Percentiles rank a stretch among this genome's conserved stretches.
Evolutionary conservation across 768 basidiomycete species (phyloP).

Genomic region (Agaricus blazei): DNA sequence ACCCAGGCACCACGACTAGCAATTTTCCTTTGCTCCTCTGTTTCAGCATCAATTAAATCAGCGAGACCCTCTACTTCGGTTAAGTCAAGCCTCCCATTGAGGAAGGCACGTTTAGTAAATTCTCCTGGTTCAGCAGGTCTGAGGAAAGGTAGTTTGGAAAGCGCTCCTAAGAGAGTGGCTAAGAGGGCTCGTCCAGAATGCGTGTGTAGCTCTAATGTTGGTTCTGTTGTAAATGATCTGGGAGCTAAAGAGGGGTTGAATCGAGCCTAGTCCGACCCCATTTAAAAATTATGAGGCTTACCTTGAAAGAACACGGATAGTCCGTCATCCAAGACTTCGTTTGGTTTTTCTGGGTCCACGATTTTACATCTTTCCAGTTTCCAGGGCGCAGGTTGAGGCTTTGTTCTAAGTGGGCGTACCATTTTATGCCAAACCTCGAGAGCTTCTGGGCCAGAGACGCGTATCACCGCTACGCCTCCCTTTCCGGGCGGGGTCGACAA

Average conservation of each 20-base stretch:
- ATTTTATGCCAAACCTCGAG: slow-evolving; percentile 55
- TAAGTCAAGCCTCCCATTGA: slow-evolving; percentile 76
- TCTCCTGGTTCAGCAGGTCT: slow-evolving; percentile 85
- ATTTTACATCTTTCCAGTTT: slow-evolving; percentile 67
- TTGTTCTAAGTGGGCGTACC: slow-evolving; percentile 33
- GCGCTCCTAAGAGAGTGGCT: slow-evolving; percentile 58
- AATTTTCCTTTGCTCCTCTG: slow-evolving; percentile 71
- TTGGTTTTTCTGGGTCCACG: slow-evolving; percentile 49
- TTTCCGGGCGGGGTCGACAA: slow-evolving; percentile 85
- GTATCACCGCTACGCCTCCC: slow-evolving; percentile 76
- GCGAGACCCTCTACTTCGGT: slow-evolving; percentile 87
- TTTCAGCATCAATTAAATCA: slow-evolving; percentile 87
- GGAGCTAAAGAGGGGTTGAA: slow-evolving; percentile 41
- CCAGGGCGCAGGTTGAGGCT: slow-evolving; percentile 47
- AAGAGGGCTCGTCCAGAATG: slow-evolving; percentile 85
- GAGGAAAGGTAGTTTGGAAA: slow-evolving; percentile 56
- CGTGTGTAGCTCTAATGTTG: slow-evolving; percentile 78
- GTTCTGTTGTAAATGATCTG: slow-evolving; percentile 79
- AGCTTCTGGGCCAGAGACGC: slow-evolving; percentile 78
- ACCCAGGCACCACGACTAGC: slow-evolving; percentile 70
- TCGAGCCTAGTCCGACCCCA: neutral
- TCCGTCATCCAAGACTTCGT: slow-evolving; percentile 71
- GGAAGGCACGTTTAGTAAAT: slow-evolving; percentile 82
- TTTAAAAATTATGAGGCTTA: slow-evolving; percentile 20
- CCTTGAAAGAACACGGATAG: slow-evolving; percentile 81